These are phyloP conservation scores for Saturnispora saitoi DNA, from an alignment of 805 yeast species.

Conservation along the genomic window DNA sequence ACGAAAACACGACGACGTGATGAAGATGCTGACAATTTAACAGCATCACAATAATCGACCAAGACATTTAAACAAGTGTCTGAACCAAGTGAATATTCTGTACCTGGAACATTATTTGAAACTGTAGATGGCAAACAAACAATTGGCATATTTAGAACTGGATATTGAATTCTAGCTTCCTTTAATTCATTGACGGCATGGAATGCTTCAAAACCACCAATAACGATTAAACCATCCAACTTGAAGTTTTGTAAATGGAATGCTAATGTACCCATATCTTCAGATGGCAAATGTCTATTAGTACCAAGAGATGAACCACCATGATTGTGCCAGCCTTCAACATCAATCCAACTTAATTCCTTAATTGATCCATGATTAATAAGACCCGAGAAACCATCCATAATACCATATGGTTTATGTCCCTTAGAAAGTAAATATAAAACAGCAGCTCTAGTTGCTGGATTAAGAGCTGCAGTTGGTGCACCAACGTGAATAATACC, in stretches of 20 bases:
- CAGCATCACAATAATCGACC: conserved; percentile 88
- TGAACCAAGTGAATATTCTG: conserved; percentile 90
- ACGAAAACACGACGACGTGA: conserved; percentile 91
- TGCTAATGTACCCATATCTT: conserved; percentile 85
- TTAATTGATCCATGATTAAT: conserved; percentile 80
- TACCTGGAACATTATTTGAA: conserved; percentile 98
- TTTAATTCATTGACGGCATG: conserved; percentile 74
- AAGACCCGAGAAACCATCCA: conserved; percentile 90
- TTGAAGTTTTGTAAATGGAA: conserved; percentile 83
- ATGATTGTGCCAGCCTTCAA: conserved; percentile 76
- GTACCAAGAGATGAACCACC: conserved; percentile 99
- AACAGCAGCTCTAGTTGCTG: conserved; percentile 87
- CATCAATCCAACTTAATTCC: conserved; percentile 72
- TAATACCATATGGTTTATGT: conserved; percentile 82
- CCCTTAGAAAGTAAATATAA: conserved; percentile 83
- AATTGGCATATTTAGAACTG: conserved; percentile 91
- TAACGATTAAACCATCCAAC: conserved; percentile 80
- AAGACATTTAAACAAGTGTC: conserved; percentile 93
- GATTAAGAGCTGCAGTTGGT: conserved; percentile 93
- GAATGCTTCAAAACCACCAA: conserved; percentile 98
- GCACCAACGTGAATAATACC: conserved; percentile 94
- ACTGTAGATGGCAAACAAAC: conserved; percentile 91
- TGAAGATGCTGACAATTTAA: conserved; percentile 91
- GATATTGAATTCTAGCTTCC: conserved; percentile 67
- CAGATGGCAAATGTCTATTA: conserved; percentile 75